These are phyloP conservation scores for Xanthoconium purpureum DNA, from an alignment of 768 basidiomycete species.

Conservation along the genomic window DNA sequence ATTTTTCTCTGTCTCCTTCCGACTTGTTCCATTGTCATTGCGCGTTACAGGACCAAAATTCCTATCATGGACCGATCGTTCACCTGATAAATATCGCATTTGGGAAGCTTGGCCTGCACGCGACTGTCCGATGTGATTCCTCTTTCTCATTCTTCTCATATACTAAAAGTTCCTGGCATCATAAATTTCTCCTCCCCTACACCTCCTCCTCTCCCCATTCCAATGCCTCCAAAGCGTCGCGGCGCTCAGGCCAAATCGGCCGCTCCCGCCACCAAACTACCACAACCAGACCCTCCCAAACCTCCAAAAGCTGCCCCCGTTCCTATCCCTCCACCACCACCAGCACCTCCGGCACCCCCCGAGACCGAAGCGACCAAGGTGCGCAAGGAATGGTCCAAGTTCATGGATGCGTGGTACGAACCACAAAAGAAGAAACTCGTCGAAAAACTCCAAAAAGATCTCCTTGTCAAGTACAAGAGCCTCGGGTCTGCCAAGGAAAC, in stretches of 20 bases:
- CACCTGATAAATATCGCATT: constrained; percentile 12
- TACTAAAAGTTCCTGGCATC: constrained; percentile 12
- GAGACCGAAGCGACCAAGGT: constrained; percentile 25
- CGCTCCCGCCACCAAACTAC: not conserved
- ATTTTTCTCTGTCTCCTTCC: constrained; percentile 6
- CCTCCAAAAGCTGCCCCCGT: constrained; percentile 15
- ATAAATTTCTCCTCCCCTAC: constrained; percentile 9
- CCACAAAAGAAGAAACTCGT: constrained; percentile 28
- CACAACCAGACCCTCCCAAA: constrained; percentile 16
- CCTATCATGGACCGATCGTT: constrained; percentile 34
- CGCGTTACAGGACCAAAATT: not conserved
- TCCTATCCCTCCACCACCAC: not conserved
- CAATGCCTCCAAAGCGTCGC: constrained; percentile 33
- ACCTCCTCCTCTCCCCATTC: not conserved
- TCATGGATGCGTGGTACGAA: constrained; percentile 30
- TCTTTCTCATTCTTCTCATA: constrained; percentile 9
- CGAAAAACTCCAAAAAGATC: constrained; percentile 32
- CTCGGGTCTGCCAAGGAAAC: constrained; percentile 24
- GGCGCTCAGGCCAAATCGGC: constrained; percentile 16
- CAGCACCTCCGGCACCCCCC: constrained; percentile 14
- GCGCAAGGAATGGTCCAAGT: constrained; percentile 31
- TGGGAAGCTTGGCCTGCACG: constrained; percentile 6
- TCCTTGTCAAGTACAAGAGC: constrained; percentile 32
- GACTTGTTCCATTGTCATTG: constrained; percentile 16
- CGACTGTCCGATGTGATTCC: constrained; percentile 18